Evolutionary conservation across 2,329 filamentous ascomycete genomes (phyloP).

Genomic region (Colletotrichum ledebouriae): DNA sequence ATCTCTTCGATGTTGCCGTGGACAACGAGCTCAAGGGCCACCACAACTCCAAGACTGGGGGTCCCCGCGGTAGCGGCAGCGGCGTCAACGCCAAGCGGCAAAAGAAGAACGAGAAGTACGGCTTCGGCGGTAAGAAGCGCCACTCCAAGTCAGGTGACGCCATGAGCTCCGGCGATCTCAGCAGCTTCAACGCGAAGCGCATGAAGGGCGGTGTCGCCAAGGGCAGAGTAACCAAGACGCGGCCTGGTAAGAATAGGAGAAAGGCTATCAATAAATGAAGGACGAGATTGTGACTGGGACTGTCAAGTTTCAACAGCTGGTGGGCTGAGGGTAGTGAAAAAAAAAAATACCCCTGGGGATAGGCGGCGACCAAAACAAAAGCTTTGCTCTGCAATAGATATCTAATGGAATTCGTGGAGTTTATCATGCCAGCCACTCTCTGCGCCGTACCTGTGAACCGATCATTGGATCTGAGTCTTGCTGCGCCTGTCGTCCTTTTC

Average conservation of each 20-base stretch:
- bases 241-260: constrained; percentile 66
- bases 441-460: no score
- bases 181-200: constrained; percentile 83
- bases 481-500: no score
- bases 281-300: no score
- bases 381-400: constrained; percentile 12
- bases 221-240: constrained; percentile 52
- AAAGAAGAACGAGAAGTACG: constrained; percentile 96
- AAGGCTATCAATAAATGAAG: constrained; percentile 54
- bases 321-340: constrained; percentile 10
- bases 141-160: constrained; percentile 93
- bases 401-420: background rate
- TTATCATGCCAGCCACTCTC: background rate
- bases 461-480: no score
- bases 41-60: constrained; percentile 57
- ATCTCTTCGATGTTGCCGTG: constrained; percentile 92
- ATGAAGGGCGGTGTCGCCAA: constrained; percentile 76
- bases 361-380: background rate
- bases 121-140: constrained; percentile 96
- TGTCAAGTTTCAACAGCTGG: background rate
- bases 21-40: constrained; percentile 73
- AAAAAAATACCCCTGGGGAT: constrained; percentile 31
- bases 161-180: constrained; percentile 82
- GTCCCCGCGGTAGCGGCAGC: constrained; percentile 54
- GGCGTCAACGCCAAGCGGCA: constrained; percentile 78